Base-by-base conservation (phyloP, 2,329 filamentous ascomycete species). In the Knoxdaviesia proteae region DNA sequence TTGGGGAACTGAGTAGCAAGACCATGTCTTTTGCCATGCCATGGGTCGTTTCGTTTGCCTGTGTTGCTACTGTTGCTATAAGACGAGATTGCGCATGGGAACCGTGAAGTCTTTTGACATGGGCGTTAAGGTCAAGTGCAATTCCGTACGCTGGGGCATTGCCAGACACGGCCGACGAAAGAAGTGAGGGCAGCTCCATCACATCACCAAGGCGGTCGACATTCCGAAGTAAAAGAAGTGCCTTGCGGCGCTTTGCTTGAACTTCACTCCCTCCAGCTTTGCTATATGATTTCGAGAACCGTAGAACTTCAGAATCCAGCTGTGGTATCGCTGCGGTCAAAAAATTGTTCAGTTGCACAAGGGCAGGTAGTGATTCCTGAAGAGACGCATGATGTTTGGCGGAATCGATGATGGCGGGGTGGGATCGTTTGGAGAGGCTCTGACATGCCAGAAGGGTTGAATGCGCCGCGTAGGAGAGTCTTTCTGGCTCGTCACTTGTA, bases 191-290 rank as follows among this genome's bases (percentile, higher is more conserved):
- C 32, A 98, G 70, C 53, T 96, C 88, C 46, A 98, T 74, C 33
- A 96, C 78, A 56, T 94, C 87, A 32, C 86, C 80, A 3, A 96
- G 68, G 44, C 88, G 76, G 56, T 94, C 88, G 32, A 88, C 79
- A 56, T 94, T 96, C 40, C 83, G 73, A 11, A 84, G 74, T 10
- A 96, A 67, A 29, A 93, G 68, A 53, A 94, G 71, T 0, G 84
- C 81, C 54, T 80, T 78, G 52, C 82, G 83, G 49, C 90, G 74
- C 31, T 78, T 65, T 41, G 77, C 76, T 32, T 94, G 66, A 0
- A 84, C 67, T 41, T 76, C 69, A 49, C 76, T 79, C 47, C 80
- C 75, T 42, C 69, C 69, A 44, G 71, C 74, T 53, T 81, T 82
- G 58, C 79, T 80, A 57, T 94, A 94, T 37, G 77, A 83, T 9